Evolutionary conservation across 2,329 filamentous ascomycete species (phyloP).

Genomic region (Chrysosporium keratinophilum): DNA sequence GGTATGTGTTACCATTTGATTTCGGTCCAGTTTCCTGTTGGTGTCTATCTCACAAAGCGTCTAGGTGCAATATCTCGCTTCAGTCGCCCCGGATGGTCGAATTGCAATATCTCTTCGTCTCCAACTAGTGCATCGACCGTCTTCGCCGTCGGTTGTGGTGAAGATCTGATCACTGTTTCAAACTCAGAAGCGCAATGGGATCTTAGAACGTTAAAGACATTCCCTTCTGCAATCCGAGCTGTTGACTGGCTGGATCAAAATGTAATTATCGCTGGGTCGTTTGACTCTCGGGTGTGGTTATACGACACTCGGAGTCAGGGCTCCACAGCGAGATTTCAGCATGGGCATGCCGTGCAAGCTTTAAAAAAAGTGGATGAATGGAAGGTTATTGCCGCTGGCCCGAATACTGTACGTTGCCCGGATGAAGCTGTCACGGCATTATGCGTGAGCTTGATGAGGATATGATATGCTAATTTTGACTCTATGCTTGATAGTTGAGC

Average conservation of each 20-base stretch:
- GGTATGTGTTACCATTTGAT: neutral
- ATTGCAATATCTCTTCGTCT: conserved; percentile 31
- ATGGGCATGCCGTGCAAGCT: conserved; percentile 27
- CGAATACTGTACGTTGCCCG: conserved; percentile 10
- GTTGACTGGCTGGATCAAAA: conserved; percentile 32
- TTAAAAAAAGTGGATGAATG: conserved; percentile 30
- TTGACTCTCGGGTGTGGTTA: conserved; percentile 28
- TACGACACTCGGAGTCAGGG: conserved; percentile 29
- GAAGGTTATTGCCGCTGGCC: conserved; percentile 25
- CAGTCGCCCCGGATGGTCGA: conserved; percentile 22
- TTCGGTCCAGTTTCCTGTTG: neutral
- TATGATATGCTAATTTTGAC: neutral
- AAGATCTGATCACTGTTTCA: conserved; percentile 28
- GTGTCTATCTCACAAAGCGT: neutral
- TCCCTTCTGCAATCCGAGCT: conserved; percentile 20
- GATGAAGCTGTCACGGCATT: neutral
- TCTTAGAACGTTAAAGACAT: conserved; percentile 20
- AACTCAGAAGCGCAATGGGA: conserved; percentile 24
- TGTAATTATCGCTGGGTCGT: conserved; percentile 30
- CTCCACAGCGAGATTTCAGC: conserved; percentile 26
- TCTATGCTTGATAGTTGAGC: conserved; percentile 24
- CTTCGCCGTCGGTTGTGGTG: conserved; percentile 32
- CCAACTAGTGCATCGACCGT: conserved; percentile 22
- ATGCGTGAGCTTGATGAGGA: neutral
- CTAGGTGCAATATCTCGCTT: conserved; percentile 10